phyloP scores from a whole-genome alignment of 2,329 filamentous ascomycete species.

The Niveomyces coronatus region DNA sequence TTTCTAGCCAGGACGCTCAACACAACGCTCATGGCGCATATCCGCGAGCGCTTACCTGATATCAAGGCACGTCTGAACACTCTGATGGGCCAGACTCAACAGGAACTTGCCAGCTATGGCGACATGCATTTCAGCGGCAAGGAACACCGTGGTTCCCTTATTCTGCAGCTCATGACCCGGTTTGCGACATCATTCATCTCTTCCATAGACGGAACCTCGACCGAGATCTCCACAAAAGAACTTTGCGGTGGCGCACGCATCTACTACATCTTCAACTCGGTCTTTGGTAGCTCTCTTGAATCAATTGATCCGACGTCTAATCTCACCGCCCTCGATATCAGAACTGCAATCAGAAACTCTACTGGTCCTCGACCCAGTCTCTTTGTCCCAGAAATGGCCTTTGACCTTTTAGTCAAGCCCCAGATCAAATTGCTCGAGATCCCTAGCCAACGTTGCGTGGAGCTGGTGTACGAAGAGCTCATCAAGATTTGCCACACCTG shows the following conservation, averaged over 20 bases:
- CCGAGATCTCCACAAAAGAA: constrained; percentile 97
- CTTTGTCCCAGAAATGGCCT: constrained; percentile 95
- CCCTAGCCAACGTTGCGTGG: constrained; percentile 91
- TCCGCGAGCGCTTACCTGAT: constrained; percentile 88
- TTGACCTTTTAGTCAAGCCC: constrained; percentile 93
- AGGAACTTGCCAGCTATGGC: constrained; percentile 94
- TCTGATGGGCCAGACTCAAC: constrained; percentile 98
- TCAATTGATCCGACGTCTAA: constrained; percentile 95
- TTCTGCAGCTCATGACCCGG: constrained; percentile 94
- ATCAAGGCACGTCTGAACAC: constrained; percentile 98
- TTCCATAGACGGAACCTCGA: constrained; percentile 96
- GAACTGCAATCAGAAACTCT: constrained; percentile 95
- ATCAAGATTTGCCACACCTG: constrained; percentile 99
- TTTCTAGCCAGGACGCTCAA: constrained; percentile 93
- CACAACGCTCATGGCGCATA: constrained; percentile 89
- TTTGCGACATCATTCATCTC: constrained; percentile 97
- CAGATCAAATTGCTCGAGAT: constrained; percentile 96
- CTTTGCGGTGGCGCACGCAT: constrained; percentile 89
- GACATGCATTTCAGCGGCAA: constrained; percentile 97
- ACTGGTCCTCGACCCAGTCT: constrained; percentile 91
- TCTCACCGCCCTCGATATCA: constrained; percentile 85
- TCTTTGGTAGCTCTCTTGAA: constrained; percentile 93
- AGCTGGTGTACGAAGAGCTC: constrained; percentile 95
- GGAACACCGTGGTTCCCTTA: constrained; percentile 89
- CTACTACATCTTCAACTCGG: constrained; percentile 98